These are phyloP conservation scores for Cyclostephanos tholiformis DNA, from an alignment of 108 stramenopile species.

Conservation along the genomic window DNA sequence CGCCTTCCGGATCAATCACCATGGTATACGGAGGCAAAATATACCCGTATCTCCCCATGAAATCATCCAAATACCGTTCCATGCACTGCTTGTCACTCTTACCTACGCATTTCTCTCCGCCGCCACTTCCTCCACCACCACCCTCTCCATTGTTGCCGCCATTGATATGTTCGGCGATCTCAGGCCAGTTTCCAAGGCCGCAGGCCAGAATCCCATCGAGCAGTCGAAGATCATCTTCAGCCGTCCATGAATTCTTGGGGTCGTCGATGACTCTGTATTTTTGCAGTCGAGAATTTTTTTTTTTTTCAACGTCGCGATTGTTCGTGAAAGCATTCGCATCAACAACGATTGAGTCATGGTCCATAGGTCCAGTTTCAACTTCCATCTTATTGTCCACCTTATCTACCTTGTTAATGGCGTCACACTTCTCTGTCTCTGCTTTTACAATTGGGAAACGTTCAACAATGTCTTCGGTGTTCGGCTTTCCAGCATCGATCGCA, in stretches of 20 bases:
- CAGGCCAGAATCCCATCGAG: conserved; percentile 80
- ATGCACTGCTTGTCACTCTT: conserved; percentile 90
- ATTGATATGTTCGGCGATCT: conserved; percentile 81
- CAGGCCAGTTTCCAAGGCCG: conserved; percentile 89
- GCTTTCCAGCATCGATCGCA: no score
- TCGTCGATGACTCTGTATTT: conserved; percentile 53
- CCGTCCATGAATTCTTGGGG: conserved; percentile 74
- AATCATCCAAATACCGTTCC: conserved; percentile 91
- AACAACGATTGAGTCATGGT: no score
- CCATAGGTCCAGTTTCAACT: no score
- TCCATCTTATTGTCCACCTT: no score
- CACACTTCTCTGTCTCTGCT: no score
- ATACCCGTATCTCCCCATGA: conserved; percentile 84
- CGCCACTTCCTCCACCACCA: conserved; percentile 30
- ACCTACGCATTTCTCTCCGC: conserved; percentile 5
- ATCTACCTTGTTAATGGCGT: no score
- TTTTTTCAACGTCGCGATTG: not conserved
- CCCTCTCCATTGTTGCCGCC: conserved; percentile 42
- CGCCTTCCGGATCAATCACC: conserved; percentile 38
- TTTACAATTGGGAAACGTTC: no score
- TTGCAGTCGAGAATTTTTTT: conserved; percentile 9
- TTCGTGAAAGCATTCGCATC: not conserved
- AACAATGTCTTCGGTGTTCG: no score
- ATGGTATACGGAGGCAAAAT: conserved; percentile 85
- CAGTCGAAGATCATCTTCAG: conserved; percentile 85